Evolutionary conservation across 345 rosid genomes (phyloP).

Genomic region (Gossypium stocksii): DNA sequence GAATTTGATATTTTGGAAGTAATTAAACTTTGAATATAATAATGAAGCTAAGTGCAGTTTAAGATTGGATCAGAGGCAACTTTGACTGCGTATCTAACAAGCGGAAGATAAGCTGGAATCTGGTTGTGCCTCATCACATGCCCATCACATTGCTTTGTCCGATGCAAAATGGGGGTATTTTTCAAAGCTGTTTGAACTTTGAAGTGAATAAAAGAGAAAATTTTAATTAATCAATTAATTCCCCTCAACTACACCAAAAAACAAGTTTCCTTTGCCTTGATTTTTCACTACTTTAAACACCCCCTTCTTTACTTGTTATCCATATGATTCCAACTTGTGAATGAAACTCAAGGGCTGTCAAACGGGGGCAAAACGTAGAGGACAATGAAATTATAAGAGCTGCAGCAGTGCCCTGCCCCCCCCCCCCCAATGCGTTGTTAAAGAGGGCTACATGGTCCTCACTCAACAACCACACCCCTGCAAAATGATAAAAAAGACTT

Average conservation of each 20-base stretch:
- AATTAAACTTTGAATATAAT: conserved; percentile 13
- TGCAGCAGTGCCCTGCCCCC: background rate
- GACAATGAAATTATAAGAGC: background rate
- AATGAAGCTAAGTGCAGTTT: background rate
- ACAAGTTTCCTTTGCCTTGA: too few species aligned
- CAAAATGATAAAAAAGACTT: background rate
- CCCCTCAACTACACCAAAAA: too few species aligned
- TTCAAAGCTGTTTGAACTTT: too few species aligned
- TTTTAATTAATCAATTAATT: too few species aligned
- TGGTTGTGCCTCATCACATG: conserved; percentile 26
- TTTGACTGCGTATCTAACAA: background rate
- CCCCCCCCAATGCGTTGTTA: background rate
- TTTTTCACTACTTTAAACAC: too few species aligned
- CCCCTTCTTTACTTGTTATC: too few species aligned
- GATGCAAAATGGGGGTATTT: too few species aligned
- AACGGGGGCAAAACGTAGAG: background rate
- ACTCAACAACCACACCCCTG: background rate
- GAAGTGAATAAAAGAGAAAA: too few species aligned
- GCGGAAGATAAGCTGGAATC: conserved; percentile 28
- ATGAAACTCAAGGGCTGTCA: background rate
- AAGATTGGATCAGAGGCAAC: conserved; percentile 23
- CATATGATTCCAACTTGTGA: too few species aligned
- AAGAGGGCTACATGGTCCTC: background rate
- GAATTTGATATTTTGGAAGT: background rate
- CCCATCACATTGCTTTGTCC: conserved; percentile 16